Percentiles rank a stretch among this genome's conserved stretches.
These are phyloP conservation scores for Camelina neglecta DNA, from an alignment of 345 rosid genomes.

Conservation along the genomic window DNA sequence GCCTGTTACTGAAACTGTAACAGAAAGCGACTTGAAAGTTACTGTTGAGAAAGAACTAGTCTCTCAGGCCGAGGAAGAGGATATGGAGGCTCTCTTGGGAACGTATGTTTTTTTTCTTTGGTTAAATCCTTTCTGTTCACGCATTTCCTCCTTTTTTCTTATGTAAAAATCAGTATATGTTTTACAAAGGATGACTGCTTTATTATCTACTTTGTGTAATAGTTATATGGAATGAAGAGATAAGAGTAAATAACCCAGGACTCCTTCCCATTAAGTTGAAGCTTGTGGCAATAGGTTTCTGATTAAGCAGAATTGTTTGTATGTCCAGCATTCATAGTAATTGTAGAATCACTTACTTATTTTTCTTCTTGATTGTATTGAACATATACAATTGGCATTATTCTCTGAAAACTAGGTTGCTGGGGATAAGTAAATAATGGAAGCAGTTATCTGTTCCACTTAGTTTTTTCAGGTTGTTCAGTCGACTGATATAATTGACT, in stretches of 20 bases:
- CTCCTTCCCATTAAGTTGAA: conserved; percentile 2
- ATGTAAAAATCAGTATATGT: conserved; percentile 23
- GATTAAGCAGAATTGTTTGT: conserved; percentile 5
- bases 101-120: conserved; percentile 61
- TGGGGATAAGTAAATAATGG: not conserved
- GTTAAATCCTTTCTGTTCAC: conserved; percentile 1
- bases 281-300: conserved; percentile 26
- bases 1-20: conserved; percentile 61
- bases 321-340: conserved; percentile 9
- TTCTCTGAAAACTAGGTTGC: conserved; percentile 14
- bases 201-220: not conserved
- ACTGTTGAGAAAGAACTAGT: conserved; percentile 95
- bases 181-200: not conserved
- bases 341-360: conserved; percentile 8
- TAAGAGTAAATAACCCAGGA: conserved; percentile 17
- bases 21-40: conserved; percentile 81
- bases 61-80: conserved; percentile 99
- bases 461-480: conserved; percentile 20
- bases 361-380: conserved; percentile 1
- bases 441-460: not conserved
- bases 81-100: conserved; percentile 96
- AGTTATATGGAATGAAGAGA: conserved; percentile 17
- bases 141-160: not conserved
- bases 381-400: not conserved
- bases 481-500: conserved; percentile 17